Evolutionary conservation across 176 grass and related monocot genomes (phyloP).

Genomic region (Bonia amplexicaulis): DNA sequence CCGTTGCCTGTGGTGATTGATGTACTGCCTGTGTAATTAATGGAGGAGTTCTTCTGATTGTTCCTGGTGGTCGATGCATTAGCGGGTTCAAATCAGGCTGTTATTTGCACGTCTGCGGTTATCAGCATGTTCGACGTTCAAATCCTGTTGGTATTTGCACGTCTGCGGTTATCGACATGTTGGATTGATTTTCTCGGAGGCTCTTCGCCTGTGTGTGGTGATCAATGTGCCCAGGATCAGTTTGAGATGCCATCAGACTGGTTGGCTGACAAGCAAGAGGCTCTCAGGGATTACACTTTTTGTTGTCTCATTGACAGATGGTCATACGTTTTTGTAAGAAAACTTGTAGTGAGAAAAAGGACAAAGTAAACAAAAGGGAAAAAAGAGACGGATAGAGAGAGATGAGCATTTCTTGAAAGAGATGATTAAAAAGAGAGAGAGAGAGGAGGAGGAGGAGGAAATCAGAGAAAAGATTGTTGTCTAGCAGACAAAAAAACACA

Average conservation of each 20-base stretch:
- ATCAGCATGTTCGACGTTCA: no score
- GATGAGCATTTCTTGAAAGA: background rate
- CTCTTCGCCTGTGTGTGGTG: background rate
- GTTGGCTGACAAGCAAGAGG: slow-evolving; percentile 11
- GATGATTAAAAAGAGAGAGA: background rate
- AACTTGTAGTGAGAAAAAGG: slow-evolving; percentile 4
- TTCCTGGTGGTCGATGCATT: background rate
- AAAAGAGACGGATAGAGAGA: background rate
- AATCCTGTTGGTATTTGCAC: background rate
- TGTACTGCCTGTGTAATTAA: background rate
- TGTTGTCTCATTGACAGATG: background rate
- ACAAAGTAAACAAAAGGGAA: background rate
- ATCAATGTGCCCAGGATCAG: slow-evolving; percentile 8
- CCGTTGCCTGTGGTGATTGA: background rate
- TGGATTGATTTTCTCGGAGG: background rate
- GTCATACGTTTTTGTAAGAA: background rate
- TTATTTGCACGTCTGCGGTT: background rate
- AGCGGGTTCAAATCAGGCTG: background rate
- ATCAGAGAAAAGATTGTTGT: background rate
- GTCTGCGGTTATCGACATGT: background rate
- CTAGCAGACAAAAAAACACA: background rate
- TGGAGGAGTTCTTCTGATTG: slow-evolving; percentile 2
- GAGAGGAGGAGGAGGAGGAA: background rate
- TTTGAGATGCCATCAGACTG: background rate
- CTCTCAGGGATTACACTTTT: background rate